Percentiles rank a stretch among this genome's conserved stretches.
phyloP scores from a whole-genome alignment of 129 eudicot species.

The Silybum marianum region DNA sequence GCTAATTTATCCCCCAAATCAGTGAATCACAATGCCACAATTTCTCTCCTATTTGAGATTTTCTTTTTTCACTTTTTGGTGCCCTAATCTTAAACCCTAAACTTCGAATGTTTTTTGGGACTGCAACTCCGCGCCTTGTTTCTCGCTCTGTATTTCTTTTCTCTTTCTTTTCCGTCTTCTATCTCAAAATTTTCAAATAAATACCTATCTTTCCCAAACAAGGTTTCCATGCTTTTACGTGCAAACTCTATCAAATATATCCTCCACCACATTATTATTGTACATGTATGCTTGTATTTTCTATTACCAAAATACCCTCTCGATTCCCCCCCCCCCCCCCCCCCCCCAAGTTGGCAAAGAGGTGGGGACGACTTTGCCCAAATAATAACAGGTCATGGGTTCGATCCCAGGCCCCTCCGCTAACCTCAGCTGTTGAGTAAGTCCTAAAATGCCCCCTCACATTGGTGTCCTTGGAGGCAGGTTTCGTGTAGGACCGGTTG shows the following conservation, averaged over 20 bases:
- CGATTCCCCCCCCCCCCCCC: no score
- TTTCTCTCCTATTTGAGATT: conserved; percentile 1
- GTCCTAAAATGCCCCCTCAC: no score
- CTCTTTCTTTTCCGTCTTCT: conserved; percentile 26
- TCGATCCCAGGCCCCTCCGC: no score
- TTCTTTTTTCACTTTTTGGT: conserved; percentile 25
- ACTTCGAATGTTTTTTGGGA: conserved; percentile 41
- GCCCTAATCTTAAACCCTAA: conserved; percentile 18
- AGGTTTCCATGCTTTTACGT: neutral
- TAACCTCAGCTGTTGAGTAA: no score
- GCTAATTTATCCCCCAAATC: conserved; percentile 15
- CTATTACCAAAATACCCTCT: neutral
- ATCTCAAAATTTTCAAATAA: conserved; percentile 4
- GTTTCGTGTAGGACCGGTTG: no score
- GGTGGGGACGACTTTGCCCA: no score
- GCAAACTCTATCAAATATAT: neutral
- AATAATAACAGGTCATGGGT: no score
- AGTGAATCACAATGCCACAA: conserved; percentile 22
- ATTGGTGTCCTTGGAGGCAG: no score
- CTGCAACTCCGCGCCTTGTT: conserved; percentile 86
- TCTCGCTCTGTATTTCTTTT: conserved; percentile 52
- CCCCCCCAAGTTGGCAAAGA: no score
- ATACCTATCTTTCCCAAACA: neutral
- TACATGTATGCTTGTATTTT: neutral
- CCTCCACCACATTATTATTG: neutral